Evolutionary conservation across 2,329 filamentous ascomycete species (phyloP), one percentile per base, ranked within the genome.

Genomic region (Fusarium sp.): DNA sequence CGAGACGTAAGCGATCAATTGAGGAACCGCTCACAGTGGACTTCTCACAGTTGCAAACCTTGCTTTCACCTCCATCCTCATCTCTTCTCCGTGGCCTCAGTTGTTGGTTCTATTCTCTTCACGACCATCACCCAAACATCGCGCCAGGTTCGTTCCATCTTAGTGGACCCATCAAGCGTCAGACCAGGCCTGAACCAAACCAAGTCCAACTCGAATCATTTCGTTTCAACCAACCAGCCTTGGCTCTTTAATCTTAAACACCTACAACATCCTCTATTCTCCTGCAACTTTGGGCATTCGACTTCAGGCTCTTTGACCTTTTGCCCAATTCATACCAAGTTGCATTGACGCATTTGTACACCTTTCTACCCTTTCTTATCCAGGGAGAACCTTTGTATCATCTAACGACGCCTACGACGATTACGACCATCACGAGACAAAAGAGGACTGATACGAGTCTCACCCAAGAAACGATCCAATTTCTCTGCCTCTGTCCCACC

Each of bases 331-430:
- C 24, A 41, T 35, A 39, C 42, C 48, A 33, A 45, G 20, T 44
- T 49, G 42, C 47, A 60, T 52, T 35, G 6, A 63, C 58, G 15
- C 13, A 36, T 44, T 49, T 31, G 55, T 18, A n/a, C 35, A 18
- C 55, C 55, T 31, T 31, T 38, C 18, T 49, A 28, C 44, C 44
- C 44, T 59, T 57, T 58, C 33, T 56, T 69, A 51, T 26, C 17
- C 26, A 52, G 31, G 44, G 59, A 48, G 31, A 63, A 28, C 28
- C 42, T 39, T 41, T 54, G 52, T 31, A 66, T 41, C 56, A 74
- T 72, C 66, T 72, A 72, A 74, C 72, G 72, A 74, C 72, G 72
- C 70, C 52, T 52, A 74, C 72, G 72, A 74, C 68, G 49, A 57
- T 69, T 57, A 74, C 72, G 72, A 74, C 68, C 59, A 66, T 72